phyloP scores from a whole-genome alignment of 139 green algal species.

The Bryopsis sp. region DNA sequence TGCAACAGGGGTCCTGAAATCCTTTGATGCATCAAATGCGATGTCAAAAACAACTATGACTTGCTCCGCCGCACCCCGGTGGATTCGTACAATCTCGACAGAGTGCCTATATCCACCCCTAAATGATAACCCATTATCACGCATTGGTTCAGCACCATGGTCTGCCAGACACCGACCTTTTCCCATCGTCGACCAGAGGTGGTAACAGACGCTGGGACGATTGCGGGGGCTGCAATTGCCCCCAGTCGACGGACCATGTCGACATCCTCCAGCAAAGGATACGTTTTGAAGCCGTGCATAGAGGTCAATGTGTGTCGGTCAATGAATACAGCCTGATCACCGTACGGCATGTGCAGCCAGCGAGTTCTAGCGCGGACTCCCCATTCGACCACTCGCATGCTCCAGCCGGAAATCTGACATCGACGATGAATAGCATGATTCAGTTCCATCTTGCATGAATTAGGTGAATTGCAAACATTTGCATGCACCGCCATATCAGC shows the following conservation, averaged over 20 bases:
- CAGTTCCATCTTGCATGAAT: too few species aligned
- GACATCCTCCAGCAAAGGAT: constrained; percentile 57
- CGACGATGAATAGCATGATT: too few species aligned
- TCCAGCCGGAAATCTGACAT: too few species aligned
- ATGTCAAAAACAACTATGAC: too few species aligned
- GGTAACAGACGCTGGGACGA: neutral
- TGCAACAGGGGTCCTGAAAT: too few species aligned
- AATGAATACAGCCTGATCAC: constrained; percentile 61
- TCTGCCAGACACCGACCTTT: neutral
- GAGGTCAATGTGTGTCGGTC: constrained; percentile 18
- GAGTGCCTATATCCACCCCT: too few species aligned
- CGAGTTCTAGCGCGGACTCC: constrained; percentile 37
- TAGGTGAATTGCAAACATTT: too few species aligned
- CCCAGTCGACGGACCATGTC: constrained; percentile 36
- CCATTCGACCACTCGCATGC: neutral
- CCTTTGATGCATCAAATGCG: too few species aligned
- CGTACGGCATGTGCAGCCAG: constrained; percentile 39
- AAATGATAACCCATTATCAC: too few species aligned
- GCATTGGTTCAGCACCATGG: constrained; percentile 11
- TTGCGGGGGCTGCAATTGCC: neutral
- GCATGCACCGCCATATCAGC: too few species aligned
- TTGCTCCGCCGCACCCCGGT: too few species aligned
- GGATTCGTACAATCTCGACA: too few species aligned
- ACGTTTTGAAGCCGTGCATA: constrained; percentile 42
- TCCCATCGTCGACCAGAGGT: constrained; percentile 19